These are phyloP conservation scores for Candida coquimbonensis DNA, from an alignment of 805 yeast species.

Conservation along the genomic window DNA sequence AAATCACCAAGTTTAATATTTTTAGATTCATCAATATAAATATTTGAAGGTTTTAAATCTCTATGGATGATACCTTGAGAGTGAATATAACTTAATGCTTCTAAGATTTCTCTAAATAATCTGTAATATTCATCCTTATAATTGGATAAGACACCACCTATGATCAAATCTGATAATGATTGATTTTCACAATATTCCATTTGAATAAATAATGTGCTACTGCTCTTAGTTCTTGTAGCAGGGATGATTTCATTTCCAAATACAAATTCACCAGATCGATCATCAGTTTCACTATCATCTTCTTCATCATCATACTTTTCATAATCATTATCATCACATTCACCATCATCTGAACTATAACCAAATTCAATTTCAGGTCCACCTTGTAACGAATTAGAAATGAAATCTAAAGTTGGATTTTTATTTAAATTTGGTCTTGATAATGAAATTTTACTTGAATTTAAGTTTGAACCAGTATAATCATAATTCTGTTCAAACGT, in stretches of 20 bases:
- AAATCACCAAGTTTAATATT: conserved; percentile 95
- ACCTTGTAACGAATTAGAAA: conserved; percentile 50
- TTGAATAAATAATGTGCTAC: conserved; percentile 82
- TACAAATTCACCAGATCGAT: too few relatives aligned
- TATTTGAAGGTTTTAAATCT: conserved; percentile 91
- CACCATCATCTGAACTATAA: conserved; percentile 23
- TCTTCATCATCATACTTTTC: conserved; percentile 11
- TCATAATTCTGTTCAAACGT: conserved; percentile 1
- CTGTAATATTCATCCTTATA: conserved; percentile 86
- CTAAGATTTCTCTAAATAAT: conserved; percentile 76
- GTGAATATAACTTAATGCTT: conserved; percentile 87
- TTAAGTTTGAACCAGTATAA: conserved; percentile 5
- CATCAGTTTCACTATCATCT: neutral
- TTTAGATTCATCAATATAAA: conserved; percentile 84
- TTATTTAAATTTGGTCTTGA: conserved; percentile 24
- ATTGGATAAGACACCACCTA: conserved; percentile 60
- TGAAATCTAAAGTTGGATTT: conserved; percentile 50
- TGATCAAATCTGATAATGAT: conserved; percentile 77
- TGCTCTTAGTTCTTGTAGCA: conserved; percentile 23
- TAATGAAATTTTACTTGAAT: conserved; percentile 1
- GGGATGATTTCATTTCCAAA: too few relatives aligned
- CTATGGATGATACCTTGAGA: conserved; percentile 92
- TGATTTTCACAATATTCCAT: conserved; percentile 99
- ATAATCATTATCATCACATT: conserved; percentile 15
- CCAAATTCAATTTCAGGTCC: conserved; percentile 52